Base-by-base conservation (phyloP, 2,329 filamentous ascomycete genomes). In the Aspergillus glaucus region DNA sequence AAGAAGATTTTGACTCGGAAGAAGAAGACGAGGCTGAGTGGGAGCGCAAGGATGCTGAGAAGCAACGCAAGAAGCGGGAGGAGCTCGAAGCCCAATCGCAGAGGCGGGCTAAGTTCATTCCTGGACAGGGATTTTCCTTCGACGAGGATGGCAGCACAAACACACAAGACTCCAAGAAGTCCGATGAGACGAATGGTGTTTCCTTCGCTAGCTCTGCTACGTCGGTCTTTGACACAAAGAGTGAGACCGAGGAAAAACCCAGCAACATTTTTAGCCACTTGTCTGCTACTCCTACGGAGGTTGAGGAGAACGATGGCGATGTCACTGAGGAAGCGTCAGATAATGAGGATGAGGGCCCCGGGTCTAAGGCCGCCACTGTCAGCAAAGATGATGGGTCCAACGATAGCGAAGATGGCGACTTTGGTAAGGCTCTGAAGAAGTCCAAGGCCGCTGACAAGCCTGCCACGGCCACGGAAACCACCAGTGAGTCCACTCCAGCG, bases 1-100 rank as follows among this genome's bases (percentile, higher is more conserved):
- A 67, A 3, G 74, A 76, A 45, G 74, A 77, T 19, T 77, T 73
- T 50, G 75, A 78, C 53, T 76, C 75, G 6, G 76, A 77, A 12
- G 74, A 77, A 47, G 75, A 78, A 39, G 73, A 77, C 40, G 71
- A 75, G 53, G 74, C 64, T 24, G 67, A 73, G 43, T 78, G 74
- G 71, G 71, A 75, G 49, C 68, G 70, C 47, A 64, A 66, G 48
- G 65, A 78, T 55, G 67, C 68, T 37, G 72, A 74, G 55, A 62
- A 73, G 55, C 72, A 75, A 54, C 68, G 65, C 24, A 69, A 70
- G 37, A 77, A 77, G 60, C 65, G 64, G 24, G 62, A 66, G 43
- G 66, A 72, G 52, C 57, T 74, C 40, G 68, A 68, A 37, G 64
- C 69, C 26, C 60, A 64, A 28, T 55, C 65, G 3, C 66, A 67